Evolutionary conservation across 2,329 filamentous ascomycete genomes (phyloP).

Genomic region (Capronia epimyces): DNA sequence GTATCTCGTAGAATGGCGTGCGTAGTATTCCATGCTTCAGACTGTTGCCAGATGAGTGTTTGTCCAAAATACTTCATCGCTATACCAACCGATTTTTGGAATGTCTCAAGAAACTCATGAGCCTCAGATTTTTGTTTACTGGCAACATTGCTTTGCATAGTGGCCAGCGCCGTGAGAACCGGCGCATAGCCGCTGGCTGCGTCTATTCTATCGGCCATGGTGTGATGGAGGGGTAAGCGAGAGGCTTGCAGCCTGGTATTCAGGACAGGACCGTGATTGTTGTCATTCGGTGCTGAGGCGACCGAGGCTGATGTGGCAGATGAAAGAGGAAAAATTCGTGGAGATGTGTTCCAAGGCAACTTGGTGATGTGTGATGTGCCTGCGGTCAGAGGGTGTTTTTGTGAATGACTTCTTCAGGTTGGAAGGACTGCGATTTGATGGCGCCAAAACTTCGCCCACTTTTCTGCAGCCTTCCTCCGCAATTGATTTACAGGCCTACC

Average conservation of each 20-base stretch:
- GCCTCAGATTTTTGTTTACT: constrained; percentile 80
- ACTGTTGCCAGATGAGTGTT: constrained; percentile 29
- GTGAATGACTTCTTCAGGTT: constrained; percentile 16
- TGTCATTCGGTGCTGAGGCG: constrained; percentile 11
- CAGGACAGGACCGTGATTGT: not conserved
- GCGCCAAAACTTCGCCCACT: constrained; percentile 12
- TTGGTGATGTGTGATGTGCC: not conserved
- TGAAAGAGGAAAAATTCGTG: not conserved
- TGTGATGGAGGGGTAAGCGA: constrained; percentile 25
- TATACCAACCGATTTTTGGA: constrained; percentile 86
- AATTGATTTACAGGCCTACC: constrained; percentile 9
- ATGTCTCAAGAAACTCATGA: constrained; percentile 84
- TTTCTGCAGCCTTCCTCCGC: constrained; percentile 15
- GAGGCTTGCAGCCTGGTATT: constrained; percentile 17
- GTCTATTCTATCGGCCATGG: constrained; percentile 64
- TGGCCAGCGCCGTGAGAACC: constrained; percentile 80
- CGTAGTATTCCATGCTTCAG: constrained; percentile 81
- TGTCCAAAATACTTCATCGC: not conserved
- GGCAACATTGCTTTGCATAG: constrained; percentile 80
- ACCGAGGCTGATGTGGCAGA: not conserved
- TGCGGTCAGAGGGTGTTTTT: constrained; percentile 8
- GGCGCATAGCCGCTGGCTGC: constrained; percentile 67
- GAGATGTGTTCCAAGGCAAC: not conserved
- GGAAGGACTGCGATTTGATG: constrained; percentile 2
- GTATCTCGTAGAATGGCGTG: constrained; percentile 76